Conservation (phyloP, 257 asterid genomes). For the Nicotiana otophora region DNA sequence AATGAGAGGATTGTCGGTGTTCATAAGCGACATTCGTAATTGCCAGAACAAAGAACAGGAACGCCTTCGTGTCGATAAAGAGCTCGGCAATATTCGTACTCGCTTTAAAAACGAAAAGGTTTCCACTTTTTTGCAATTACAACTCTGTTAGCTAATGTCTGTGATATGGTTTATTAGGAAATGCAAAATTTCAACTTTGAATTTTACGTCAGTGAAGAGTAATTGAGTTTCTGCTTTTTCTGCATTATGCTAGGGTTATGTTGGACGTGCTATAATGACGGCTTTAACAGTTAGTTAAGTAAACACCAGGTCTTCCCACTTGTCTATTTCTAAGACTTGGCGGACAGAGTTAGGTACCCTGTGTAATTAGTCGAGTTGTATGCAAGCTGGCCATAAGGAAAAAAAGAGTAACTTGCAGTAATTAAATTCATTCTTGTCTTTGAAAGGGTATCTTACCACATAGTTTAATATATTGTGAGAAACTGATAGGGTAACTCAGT, state of each 20-base stretch:
- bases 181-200: background rate
- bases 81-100: slow-evolving; percentile 85
- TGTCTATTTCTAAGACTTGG: too few relatives aligned
- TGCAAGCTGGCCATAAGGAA: too few relatives aligned
- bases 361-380: too few relatives aligned
- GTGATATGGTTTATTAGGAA: background rate
- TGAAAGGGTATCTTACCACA: background rate
- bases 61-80: slow-evolving; percentile 97
- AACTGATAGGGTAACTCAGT: background rate
- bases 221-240: background rate
- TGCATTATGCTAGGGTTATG: background rate
- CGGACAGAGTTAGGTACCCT: too few relatives aligned
- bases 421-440: background rate
- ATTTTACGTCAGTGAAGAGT: background rate
- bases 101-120: slow-evolving; percentile 96
- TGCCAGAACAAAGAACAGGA: slow-evolving; percentile 95
- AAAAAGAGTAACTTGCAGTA: background rate
- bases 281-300: background rate
- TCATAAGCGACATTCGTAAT: slow-evolving; percentile 92
- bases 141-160: background rate
- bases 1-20: slow-evolving; percentile 98
- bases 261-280: background rate
- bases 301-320: background rate
- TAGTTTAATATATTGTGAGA: background rate
- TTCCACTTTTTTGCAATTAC: background rate